A percentile compares a stretch with the other conserved stretches of the same genome.
Evolutionary conservation across 768 basidiomycete genomes (phyloP).

Genomic region (Sarcodon aspratus): DNA sequence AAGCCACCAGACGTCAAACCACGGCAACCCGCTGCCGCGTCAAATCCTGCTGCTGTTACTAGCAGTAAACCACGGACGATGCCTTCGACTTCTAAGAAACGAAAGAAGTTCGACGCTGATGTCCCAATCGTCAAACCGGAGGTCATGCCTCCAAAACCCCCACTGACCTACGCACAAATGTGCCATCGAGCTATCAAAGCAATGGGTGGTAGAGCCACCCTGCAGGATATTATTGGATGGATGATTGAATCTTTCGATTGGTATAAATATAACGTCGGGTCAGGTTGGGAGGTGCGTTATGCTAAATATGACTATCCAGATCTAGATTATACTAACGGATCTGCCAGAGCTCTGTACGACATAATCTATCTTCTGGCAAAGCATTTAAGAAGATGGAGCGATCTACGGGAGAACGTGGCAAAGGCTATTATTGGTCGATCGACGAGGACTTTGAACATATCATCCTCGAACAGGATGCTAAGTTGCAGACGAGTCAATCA

Average conservation of each 20-base stretch:
- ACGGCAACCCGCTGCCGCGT: conserved; percentile 3
- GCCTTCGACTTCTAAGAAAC: conserved; percentile 39
- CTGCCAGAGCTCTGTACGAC: conserved; percentile 73
- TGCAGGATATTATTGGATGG: conserved; percentile 90
- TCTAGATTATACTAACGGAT: background rate
- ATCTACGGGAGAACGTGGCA: conserved; percentile 75
- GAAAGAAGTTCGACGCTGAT: conserved; percentile 47
- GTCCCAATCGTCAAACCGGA: conserved; percentile 43
- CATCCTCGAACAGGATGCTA: conserved; percentile 61
- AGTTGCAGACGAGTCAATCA: conserved; percentile 27
- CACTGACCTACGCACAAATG: conserved; percentile 83
- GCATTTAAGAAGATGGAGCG: conserved; percentile 89
- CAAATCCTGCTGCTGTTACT: conserved; percentile 2
- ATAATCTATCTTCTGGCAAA: conserved; percentile 86
- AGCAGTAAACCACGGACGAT: conserved; percentile 21
- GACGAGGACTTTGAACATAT: conserved; percentile 62
- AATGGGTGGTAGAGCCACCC: conserved; percentile 74
- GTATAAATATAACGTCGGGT: conserved; percentile 75
- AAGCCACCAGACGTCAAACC: conserved; percentile 20
- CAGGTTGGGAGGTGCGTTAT: conserved; percentile 81
- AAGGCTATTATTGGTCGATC: conserved; percentile 90
- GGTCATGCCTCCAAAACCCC: conserved; percentile 82
- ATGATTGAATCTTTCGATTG: conserved; percentile 83
- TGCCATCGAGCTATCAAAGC: conserved; percentile 83
- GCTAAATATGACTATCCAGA: conserved; percentile 2